Conservation (phyloP, 768 basidiomycete species). For the Epithele typhae region DNA sequence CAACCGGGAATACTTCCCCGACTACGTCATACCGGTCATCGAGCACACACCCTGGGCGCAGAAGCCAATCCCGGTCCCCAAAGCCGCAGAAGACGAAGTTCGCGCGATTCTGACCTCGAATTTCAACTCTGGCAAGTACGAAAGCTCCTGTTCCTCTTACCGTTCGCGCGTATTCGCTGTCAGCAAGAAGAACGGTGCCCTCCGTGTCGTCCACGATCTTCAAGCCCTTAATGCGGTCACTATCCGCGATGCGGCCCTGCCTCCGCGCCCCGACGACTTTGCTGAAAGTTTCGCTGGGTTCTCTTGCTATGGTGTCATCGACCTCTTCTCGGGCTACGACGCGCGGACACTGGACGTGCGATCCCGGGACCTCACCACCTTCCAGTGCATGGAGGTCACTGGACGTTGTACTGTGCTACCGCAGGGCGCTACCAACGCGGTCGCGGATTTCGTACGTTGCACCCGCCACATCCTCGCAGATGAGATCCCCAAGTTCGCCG, state of each 20-base stretch:
- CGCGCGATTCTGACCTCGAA: slow-evolving; percentile 28
- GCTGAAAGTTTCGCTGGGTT: slow-evolving; percentile 19
- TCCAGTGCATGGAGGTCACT: slow-evolving; percentile 13
- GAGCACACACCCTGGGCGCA: slow-evolving; percentile 34
- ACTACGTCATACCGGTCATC: slow-evolving; percentile 28
- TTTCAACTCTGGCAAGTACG: slow-evolving; percentile 33
- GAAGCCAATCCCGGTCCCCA: slow-evolving; percentile 32
- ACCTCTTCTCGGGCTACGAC: slow-evolving; percentile 16
- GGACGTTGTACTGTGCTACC: slow-evolving; percentile 12
- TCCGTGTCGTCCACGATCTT: slow-evolving; percentile 34
- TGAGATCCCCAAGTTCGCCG: slow-evolving; percentile 19
- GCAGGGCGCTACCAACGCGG: slow-evolving; percentile 19
- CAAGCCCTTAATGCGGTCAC: slow-evolving; percentile 35
- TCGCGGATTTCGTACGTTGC: slow-evolving; percentile 18
- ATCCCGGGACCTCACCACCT: slow-evolving; percentile 16
- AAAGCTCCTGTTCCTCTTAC: slow-evolving; percentile 33
- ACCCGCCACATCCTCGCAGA: slow-evolving; percentile 19
- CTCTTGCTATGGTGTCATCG: slow-evolving; percentile 11
- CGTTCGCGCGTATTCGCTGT: slow-evolving; percentile 36
- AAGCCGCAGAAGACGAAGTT: slow-evolving; percentile 29
- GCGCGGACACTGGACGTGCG: slow-evolving; percentile 2
- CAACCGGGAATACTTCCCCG: slow-evolving; percentile 21
- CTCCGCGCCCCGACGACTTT: slow-evolving; percentile 31
- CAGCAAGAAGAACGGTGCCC: slow-evolving; percentile 29
- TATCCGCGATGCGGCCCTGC: slow-evolving; percentile 32